phyloP scores from a whole-genome alignment of 441 rosid genomes.

The Macaranga tanarius region DNA sequence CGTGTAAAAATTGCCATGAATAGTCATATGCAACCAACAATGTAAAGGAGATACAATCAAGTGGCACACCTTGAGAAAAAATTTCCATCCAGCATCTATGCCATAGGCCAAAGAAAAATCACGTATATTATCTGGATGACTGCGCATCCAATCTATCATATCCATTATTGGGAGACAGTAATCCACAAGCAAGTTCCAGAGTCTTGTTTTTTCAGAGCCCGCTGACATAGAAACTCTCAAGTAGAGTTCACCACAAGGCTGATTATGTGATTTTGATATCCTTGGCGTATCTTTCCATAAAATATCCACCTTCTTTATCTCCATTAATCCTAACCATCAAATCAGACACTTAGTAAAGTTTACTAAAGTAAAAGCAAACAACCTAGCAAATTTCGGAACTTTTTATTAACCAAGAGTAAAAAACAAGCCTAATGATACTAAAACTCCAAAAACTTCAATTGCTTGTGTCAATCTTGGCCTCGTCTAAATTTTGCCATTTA shows the following conservation, averaged over 20 bases:
- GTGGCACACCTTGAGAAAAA: constrained; percentile 69
- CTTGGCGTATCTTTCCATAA: constrained; percentile 69
- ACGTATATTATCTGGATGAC: constrained; percentile 86
- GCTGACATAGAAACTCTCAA: constrained; percentile 70
- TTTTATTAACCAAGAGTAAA: neutral
- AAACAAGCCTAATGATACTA: neutral
- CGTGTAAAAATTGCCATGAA: constrained; percentile 1
- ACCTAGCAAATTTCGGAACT: neutral
- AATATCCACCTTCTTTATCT: constrained; percentile 75
- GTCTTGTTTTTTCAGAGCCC: constrained; percentile 39
- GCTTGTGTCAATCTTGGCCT: neutral
- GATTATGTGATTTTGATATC: constrained; percentile 33
- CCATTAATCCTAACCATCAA: constrained; percentile 58
- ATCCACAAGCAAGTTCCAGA: constrained; percentile 69
- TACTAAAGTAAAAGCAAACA: constrained; percentile 16
- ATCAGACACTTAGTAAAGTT: constrained; percentile 19
- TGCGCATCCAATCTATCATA: constrained; percentile 84
- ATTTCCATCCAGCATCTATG: constrained; percentile 70
- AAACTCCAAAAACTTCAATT: no score
- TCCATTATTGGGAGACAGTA: constrained; percentile 68
- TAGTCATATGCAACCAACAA: neutral
- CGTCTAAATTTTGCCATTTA: neutral
- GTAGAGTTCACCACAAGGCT: constrained; percentile 65
- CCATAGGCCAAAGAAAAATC: constrained; percentile 76
- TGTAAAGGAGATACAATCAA: constrained; percentile 20